Percentiles rank a stretch among this genome's conserved stretches.
Conservation (phyloP, 2,329 filamentous ascomycete genomes). For the Cladosporium austrohemisphaericum region DNA sequence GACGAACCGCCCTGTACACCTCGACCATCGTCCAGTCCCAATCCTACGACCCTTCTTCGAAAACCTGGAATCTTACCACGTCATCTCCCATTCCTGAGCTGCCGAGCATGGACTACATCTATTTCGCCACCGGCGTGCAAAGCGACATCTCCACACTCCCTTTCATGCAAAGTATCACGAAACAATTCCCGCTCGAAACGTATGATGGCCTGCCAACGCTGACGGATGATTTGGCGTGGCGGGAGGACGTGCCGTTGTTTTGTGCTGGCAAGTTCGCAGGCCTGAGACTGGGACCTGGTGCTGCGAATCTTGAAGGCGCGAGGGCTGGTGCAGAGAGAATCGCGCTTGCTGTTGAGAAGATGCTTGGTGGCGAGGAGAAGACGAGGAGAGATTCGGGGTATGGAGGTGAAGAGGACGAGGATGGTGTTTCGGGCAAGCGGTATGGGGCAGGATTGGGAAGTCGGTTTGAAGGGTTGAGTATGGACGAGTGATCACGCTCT, state of each 20-base stretch:
- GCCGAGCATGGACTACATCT: slow-evolving; percentile 61
- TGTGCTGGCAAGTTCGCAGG: slow-evolving; percentile 65
- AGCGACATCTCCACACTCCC: slow-evolving; percentile 60
- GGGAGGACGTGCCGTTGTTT: slow-evolving; percentile 67
- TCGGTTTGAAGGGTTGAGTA: slow-evolving; percentile 37
- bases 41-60: slow-evolving; percentile 45
- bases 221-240: slow-evolving; percentile 74
- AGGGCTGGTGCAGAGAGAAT: slow-evolving; percentile 70
- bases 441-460: slow-evolving; percentile 42
- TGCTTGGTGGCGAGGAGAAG: slow-evolving; percentile 34
- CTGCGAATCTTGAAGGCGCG: slow-evolving; percentile 70
- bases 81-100: slow-evolving; percentile 51
- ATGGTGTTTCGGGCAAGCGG: slow-evolving; percentile 21
- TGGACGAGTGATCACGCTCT: too few species aligned
- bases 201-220: slow-evolving; percentile 68
- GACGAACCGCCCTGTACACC: slow-evolving; percentile 54
- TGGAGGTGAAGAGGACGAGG: slow-evolving; percentile 24
- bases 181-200: slow-evolving; percentile 58
- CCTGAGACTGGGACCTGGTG: slow-evolving; percentile 66
- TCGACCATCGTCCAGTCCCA: slow-evolving; percentile 55
- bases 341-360: slow-evolving; percentile 64
- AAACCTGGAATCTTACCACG: slow-evolving; percentile 53
- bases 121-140: slow-evolving; percentile 70
- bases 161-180: slow-evolving; percentile 57
- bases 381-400: slow-evolving; percentile 9